Evolutionary conservation across 1,284 basidiomycete genomes (phyloP), one percentile per base, ranked within the genome.

Genomic region (Rhodotorula sp.): DNA sequence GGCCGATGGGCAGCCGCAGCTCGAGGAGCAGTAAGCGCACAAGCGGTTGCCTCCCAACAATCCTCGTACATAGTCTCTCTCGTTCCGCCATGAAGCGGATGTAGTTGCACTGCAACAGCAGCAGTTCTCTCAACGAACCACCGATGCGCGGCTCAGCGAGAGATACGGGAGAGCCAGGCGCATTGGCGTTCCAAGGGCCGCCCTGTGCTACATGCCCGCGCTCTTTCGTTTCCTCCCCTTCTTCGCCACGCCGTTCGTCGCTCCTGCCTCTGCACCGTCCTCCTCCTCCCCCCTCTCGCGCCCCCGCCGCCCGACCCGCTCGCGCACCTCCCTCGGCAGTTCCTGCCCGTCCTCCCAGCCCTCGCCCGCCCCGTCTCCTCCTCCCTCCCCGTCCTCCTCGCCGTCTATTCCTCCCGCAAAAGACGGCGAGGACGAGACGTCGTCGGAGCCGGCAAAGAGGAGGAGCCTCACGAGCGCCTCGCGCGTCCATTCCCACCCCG

Each of bases 1-100:
- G n/a, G 44, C 7, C 7, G 64, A 66, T 19, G 64, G 64, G n/a
- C 49, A 66, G 64, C 64, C 56, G 17, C 48, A 66, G 42, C 56
- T 66, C 42, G 57, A 19, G 17, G 50, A 66, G 49, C 49, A 66
- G 56, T 65, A n/a, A 58, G 50, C 50, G 50, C 4, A 52, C 21
- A 12, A 12, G 50, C 21, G 19, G 8, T 23, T 9, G 50, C 50
- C 16, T 9, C 21, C 4, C 9, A 23, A 52, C 50, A 52, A 34
- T n/a, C 34, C 34, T 34, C 34, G 50, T 52, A 52, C 50, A 52
- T 52, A 52, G 50, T 34, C 34, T 34, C 34, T 34, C 34, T 34
- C 34, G 34, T 34, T 5, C 34, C 34, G 34, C 34, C 34, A 3
- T 5, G 5, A 34, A 34, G 34, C 34, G 34, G 34, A 34, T 2